Conservation (phyloP, 192 early-diverging fungal genomes). For the Coemansia umbellata region DNA sequence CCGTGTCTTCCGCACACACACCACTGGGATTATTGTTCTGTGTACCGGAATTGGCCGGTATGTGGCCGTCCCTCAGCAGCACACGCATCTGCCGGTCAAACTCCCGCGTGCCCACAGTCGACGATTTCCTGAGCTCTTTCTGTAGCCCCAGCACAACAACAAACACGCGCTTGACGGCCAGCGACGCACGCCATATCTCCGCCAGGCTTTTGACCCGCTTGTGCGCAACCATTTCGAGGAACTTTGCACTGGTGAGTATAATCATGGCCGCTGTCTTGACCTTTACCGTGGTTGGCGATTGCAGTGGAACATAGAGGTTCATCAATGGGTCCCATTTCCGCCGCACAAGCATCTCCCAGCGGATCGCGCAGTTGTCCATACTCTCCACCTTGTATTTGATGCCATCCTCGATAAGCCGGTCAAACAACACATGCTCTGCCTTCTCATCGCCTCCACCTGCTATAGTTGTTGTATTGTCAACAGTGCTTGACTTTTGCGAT, state of each 20-base stretch:
- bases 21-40: not conserved
- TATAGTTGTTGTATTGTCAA: no score
- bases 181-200: slow-evolving; percentile 33
- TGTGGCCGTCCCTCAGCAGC: slow-evolving; percentile 6
- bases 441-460: not conserved
- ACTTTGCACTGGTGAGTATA: slow-evolving; percentile 7
- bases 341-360: slow-evolving; percentile 30
- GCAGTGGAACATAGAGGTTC: slow-evolving; percentile 22
- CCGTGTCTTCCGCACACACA: not conserved
- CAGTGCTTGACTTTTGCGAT: not conserved
- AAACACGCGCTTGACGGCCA: slow-evolving; percentile 15
- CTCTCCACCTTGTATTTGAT: slow-evolving; percentile 3
- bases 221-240: slow-evolving; percentile 11
- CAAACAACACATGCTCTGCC: not conserved
- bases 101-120: slow-evolving; percentile 17
- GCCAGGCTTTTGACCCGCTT: slow-evolving; percentile 1
- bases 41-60: not conserved
- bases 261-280: slow-evolving; percentile 22
- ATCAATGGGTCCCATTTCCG: slow-evolving; percentile 23
- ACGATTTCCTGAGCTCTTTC: slow-evolving; percentile 4
- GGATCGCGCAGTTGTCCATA: not conserved
- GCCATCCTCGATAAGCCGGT: not conserved
- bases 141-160: slow-evolving; percentile 39
- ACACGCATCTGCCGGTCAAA: slow-evolving; percentile 40
- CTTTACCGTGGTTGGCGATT: not conserved